Base-by-base conservation (phyloP, 2,329 filamentous ascomycete species). In the Pestalotiopsis sp. region DNA sequence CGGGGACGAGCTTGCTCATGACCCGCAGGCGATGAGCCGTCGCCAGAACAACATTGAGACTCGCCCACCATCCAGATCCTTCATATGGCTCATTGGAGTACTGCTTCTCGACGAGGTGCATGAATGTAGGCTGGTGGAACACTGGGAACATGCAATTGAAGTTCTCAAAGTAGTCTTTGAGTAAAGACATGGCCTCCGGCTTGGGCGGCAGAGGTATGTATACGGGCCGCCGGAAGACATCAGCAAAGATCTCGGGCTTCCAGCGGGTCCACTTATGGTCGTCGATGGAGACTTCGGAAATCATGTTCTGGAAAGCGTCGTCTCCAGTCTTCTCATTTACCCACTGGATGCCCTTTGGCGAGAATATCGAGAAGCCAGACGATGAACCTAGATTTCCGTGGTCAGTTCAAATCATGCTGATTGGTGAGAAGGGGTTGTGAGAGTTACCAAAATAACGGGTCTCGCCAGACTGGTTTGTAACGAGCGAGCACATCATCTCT, bases 131-230 rank as follows among this genome's bases (percentile, higher is more conserved):
- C 78, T 98, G 94, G 79, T 99, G 96, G 76, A 97, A 99, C 3
- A 99, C 85, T 5, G 96, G 96, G 76, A 98, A 97, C 88, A 98
- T 95, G 88, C 94, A 96, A 83, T 99, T 99, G 86, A 99, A 98
- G 81, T 98, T 98, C 75, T 97, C 93, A 73, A 99, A 99, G 76
- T 92, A 99, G 79, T 99, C 96, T 79, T 92, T 94, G 69, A 98
- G 88, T 48, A 98, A 83, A 1, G 94, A 97, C 69, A 97, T 79
- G 0, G 94, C 93, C 80, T 98, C 94, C n/a, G 90, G 85, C 79
- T 97, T 97, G 0, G 92, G 85, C 2, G 96, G 96, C 39, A 98
- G 80, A 17, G 90, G 91, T 69, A 92, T 91, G 84, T 95, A 98
- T 35, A 97, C 87, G 17, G 91, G 91, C 48, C 94, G 90, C 65